phyloP scores from a whole-genome alignment of 352 stramenopile genomes.

The Pythium aristosporum region DNA sequence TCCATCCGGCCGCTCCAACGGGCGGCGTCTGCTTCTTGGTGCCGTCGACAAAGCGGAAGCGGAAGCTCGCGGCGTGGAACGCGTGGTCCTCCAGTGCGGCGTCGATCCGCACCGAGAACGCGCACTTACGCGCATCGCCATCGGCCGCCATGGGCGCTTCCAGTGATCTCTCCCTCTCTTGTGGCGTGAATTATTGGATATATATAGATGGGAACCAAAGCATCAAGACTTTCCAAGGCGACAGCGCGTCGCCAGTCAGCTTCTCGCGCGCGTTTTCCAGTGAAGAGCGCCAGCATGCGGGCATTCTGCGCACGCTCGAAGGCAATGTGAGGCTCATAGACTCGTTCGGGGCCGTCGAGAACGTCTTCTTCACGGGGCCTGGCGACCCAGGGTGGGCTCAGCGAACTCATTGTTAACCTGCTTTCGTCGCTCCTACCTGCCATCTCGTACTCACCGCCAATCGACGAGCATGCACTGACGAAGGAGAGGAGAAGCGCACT shows the following conservation, averaged over 20 bases:
- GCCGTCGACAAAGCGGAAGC: slow-evolving; percentile 70
- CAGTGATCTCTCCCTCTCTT: neutral
- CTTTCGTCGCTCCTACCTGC: too few species aligned
- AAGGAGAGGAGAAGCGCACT: too few species aligned
- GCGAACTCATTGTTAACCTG: too few species aligned
- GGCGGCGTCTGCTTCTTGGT: slow-evolving; percentile 52
- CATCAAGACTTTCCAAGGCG: slow-evolving; percentile 33
- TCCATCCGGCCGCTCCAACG: slow-evolving; percentile 39
- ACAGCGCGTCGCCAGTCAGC: slow-evolving; percentile 35
- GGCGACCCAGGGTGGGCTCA: slow-evolving; percentile 30
- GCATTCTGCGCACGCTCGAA: slow-evolving; percentile 55
- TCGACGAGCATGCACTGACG: too few species aligned
- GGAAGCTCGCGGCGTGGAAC: slow-evolving; percentile 55
- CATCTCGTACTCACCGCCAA: too few species aligned
- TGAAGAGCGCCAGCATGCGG: slow-evolving; percentile 42
- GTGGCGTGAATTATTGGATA: too few species aligned
- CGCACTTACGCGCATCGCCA: slow-evolving; percentile 42
- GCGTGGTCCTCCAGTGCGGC: slow-evolving; percentile 36
- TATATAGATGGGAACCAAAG: too few species aligned
- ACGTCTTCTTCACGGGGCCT: slow-evolving; percentile 56
- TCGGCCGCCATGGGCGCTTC: slow-evolving; percentile 2
- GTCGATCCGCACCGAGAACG: slow-evolving; percentile 64
- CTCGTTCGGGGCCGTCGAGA: slow-evolving; percentile 62
- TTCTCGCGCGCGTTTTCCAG: slow-evolving; percentile 66
- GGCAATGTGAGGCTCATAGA: slow-evolving; percentile 65